phyloP scores from a whole-genome alignment of 768 basidiomycete genomes.

The Mycena kentingensis region DNA sequence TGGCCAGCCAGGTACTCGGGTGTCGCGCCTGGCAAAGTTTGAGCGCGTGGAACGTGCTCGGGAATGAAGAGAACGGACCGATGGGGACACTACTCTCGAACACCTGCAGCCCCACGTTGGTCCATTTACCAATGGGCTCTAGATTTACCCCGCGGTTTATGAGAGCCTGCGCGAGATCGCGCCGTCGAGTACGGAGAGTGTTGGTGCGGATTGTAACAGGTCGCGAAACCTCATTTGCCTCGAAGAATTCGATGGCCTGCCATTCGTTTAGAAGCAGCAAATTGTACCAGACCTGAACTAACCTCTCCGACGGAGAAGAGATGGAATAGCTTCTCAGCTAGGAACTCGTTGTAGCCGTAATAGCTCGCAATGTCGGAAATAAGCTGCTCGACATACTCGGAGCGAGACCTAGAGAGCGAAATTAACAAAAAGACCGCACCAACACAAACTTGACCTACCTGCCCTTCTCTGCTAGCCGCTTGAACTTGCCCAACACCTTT shows the following conservation, averaged over 20 bases:
- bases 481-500: slow-evolving; percentile 72
- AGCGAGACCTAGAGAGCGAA: slow-evolving; percentile 65
- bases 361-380: slow-evolving; percentile 89
- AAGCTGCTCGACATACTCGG: slow-evolving; percentile 89
- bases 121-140: slow-evolving; percentile 99
- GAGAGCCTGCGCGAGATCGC: slow-evolving; percentile 91
- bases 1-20: slow-evolving; percentile 99
- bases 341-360: slow-evolving; percentile 96
- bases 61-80: slow-evolving; percentile 45
- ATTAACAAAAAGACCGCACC: slow-evolving; percentile 5
- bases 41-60: background rate
- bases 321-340: slow-evolving; percentile 91
- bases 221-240: slow-evolving; percentile 92
- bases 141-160: slow-evolving; percentile 96
- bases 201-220: slow-evolving; percentile 99
- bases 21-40: slow-evolving; percentile 67
- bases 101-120: slow-evolving; percentile 97
- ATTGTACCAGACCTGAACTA: slow-evolving; percentile 23
- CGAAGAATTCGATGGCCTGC: slow-evolving; percentile 97
- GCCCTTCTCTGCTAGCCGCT: slow-evolving; percentile 61
- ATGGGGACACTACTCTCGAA: slow-evolving; percentile 97
- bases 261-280: slow-evolving; percentile 11
- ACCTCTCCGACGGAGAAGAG: slow-evolving; percentile 94
- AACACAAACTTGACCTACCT: slow-evolving; percentile 48
- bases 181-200: slow-evolving; percentile 88